These are phyloP conservation scores for Vanrija pseudolonga DNA, from an alignment of 1,284 basidiomycete species.

Conservation along the genomic window DNA sequence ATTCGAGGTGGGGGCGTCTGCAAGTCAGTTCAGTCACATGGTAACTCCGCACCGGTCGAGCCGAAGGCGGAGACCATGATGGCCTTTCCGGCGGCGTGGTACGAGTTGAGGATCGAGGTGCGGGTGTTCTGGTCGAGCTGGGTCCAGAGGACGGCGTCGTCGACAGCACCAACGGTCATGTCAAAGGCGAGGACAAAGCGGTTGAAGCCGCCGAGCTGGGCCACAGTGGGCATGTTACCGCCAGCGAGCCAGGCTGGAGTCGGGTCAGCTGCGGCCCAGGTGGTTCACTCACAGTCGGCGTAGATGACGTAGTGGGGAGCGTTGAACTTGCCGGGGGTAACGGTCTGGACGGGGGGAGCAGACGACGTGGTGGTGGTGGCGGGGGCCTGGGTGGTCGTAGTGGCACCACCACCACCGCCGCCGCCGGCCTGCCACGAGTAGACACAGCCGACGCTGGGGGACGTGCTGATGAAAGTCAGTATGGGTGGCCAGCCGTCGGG, in stretches of 20 bases:
- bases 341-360: too few relatives aligned
- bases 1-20: constrained; percentile 44
- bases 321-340: not conserved
- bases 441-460: not conserved
- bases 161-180: not conserved
- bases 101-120: constrained; percentile 38
- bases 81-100: constrained; percentile 51
- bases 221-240: not conserved
- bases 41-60: constrained; percentile 20
- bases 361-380: too few relatives aligned
- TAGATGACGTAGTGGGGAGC: not conserved
- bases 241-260: too few relatives aligned
- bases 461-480: too few relatives aligned
- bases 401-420: too few relatives aligned
- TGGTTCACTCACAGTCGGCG: not conserved
- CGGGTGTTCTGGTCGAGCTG: too few relatives aligned
- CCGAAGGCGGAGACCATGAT: constrained; percentile 52
- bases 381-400: too few relatives aligned
- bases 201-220: not conserved
- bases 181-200: not conserved
- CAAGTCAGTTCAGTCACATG: not conserved
- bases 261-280: not conserved
- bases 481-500: too few relatives aligned
- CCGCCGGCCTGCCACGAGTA: too few relatives aligned
- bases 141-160: not conserved